These are phyloP conservation scores for Quercus ilex DNA, from an alignment of 306 rosid genomes.

Conservation along the genomic window DNA sequence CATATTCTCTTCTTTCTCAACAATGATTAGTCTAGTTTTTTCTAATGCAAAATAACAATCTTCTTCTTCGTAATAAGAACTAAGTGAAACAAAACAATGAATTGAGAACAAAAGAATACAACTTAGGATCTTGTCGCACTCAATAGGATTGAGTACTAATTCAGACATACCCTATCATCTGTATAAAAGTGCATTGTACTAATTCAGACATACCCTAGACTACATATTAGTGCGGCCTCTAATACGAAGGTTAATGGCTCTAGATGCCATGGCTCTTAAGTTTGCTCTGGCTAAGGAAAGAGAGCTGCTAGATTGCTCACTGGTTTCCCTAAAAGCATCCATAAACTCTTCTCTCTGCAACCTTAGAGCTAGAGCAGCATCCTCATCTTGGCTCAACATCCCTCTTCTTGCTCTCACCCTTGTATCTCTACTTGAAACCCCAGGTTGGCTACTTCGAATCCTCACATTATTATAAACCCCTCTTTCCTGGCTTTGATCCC, in stretches of 20 bases:
- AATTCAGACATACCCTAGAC: neutral
- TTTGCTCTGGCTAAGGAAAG: conserved; percentile 49
- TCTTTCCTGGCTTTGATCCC: conserved; percentile 10
- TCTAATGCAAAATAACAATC: too few species aligned
- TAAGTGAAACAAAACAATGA: neutral
- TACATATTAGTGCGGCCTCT: conserved; percentile 27
- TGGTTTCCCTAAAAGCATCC: conserved; percentile 49
- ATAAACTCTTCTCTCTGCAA: conserved; percentile 88
- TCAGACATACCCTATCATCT: neutral
- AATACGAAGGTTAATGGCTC: conserved; percentile 49
- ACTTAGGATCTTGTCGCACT: neutral
- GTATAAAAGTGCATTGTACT: neutral
- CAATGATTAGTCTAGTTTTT: too few species aligned
- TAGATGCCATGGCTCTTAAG: conserved; percentile 71
- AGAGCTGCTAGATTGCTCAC: conserved; percentile 30
- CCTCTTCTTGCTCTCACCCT: conserved; percentile 46
- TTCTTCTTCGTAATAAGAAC: neutral
- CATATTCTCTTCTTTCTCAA: too few species aligned
- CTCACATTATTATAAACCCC: conserved; percentile 13
- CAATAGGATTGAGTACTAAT: neutral
- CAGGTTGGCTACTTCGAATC: conserved; percentile 5
- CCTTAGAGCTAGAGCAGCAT: conserved; percentile 83
- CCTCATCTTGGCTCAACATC: conserved; percentile 60
- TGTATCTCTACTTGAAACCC: too few species aligned
- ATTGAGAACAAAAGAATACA: neutral